phyloP scores from a whole-genome alignment of 2,329 filamentous ascomycete genomes.

The Shiraia bambusicola region DNA sequence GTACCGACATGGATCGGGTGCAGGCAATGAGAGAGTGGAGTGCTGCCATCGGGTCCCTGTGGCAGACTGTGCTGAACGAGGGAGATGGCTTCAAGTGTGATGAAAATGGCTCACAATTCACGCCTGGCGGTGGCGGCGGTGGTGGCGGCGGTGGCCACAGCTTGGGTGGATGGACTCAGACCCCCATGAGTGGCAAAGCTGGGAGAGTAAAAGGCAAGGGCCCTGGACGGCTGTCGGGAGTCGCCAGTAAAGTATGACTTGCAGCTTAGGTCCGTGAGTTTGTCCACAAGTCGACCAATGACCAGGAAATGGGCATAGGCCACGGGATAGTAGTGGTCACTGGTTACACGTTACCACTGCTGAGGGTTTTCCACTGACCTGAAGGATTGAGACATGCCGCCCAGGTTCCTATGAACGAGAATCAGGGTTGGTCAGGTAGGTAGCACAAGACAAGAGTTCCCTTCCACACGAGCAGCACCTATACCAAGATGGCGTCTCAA shows the following conservation, averaged over 20 bases:
- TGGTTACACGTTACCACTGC: constrained; percentile 40
- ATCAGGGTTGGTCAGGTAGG: constrained; percentile 27
- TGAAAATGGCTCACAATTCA: constrained; percentile 44
- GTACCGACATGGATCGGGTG: constrained; percentile 72
- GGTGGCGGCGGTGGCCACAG: constrained; percentile 28
- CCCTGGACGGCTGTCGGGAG: constrained; percentile 39
- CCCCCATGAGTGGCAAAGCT: constrained; percentile 32
- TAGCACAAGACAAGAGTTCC: constrained; percentile 36
- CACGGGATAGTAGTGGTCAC: constrained; percentile 31
- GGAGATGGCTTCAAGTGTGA: constrained; percentile 68
- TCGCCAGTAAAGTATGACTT: constrained; percentile 45
- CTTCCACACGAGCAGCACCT: constrained; percentile 25
- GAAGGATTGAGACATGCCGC: constrained; percentile 41
- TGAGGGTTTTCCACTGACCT: constrained; percentile 27
- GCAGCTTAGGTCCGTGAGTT: constrained; percentile 35
- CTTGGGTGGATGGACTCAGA: constrained; percentile 27
- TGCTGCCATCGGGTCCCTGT: constrained; percentile 67
- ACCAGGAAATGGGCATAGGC: constrained; percentile 32
- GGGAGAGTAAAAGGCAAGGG: constrained; percentile 44
- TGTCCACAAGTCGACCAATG: constrained; percentile 34
- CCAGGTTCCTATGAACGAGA: constrained; percentile 22
- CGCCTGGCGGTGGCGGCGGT: constrained; percentile 30
- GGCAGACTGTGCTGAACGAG: constrained; percentile 72
- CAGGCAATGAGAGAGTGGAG: constrained; percentile 73
- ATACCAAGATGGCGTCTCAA: constrained; percentile 27